Evolutionary conservation across 768 basidiomycete species (phyloP).

Genomic region (Mycena epipterygia): DNA sequence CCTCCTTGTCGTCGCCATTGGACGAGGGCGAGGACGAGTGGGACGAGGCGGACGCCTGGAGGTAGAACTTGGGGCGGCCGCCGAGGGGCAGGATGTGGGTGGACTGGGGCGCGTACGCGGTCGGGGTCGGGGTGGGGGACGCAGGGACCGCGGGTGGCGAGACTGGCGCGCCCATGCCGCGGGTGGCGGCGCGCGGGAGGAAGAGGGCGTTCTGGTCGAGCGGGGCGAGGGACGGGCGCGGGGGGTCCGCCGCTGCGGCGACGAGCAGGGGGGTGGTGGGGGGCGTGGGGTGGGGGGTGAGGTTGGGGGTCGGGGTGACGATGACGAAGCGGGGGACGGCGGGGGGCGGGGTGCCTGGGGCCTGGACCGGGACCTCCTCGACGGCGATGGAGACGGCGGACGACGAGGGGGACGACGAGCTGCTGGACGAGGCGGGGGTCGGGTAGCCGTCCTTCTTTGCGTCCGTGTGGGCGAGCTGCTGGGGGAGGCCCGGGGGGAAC

Average conservation of each 20-base stretch:
- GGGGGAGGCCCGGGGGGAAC: constrained; percentile 19
- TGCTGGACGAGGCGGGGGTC: constrained; percentile 25
- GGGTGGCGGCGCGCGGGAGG: constrained; percentile 29
- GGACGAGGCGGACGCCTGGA: constrained; percentile 1
- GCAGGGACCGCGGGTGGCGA: neutral
- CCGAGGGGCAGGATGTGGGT: constrained; percentile 34
- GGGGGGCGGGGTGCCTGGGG: constrained; percentile 33
- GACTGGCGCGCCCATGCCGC: constrained; percentile 34
- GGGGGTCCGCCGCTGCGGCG: neutral
- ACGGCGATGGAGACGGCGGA: constrained; percentile 29
- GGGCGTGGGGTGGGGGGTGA: constrained; percentile 84
- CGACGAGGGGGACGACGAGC: constrained; percentile 8
- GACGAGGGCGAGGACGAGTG: constrained; percentile 12
- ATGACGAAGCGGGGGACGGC: constrained; percentile 69
- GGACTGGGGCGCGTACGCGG: constrained; percentile 24
- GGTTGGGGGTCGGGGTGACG: constrained; percentile 83
- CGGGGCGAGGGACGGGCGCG: neutral
- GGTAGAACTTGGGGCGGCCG: constrained; percentile 27
- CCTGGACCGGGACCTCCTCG: constrained; percentile 25
- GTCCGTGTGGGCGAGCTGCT: neutral
- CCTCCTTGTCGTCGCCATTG: no score
- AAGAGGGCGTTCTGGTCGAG: neutral
- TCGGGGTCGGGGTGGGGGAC: neutral
- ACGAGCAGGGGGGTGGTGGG: constrained; percentile 73
- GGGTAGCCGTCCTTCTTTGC: constrained; percentile 26